Evolutionary conservation across 2,329 filamentous ascomycete species (phyloP).

Genomic region (Hymenoscyphus albidus): DNA sequence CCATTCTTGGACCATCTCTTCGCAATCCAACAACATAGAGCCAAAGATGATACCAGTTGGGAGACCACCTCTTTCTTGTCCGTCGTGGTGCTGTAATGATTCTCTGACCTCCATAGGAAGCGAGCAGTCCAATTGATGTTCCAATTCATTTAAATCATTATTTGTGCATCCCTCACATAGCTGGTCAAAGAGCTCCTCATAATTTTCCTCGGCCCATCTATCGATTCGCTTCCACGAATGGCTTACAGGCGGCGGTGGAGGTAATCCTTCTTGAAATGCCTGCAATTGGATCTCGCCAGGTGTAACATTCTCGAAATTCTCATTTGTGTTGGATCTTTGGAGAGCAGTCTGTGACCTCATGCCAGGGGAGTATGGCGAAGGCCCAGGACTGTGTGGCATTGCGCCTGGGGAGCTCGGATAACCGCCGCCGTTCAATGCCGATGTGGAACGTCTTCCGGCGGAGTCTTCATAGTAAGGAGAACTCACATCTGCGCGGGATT

Average conservation of each 20-base stretch:
- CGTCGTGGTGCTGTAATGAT: slow-evolving; percentile 85
- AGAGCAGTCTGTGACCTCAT: slow-evolving; percentile 74
- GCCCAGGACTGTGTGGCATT: slow-evolving; percentile 51
- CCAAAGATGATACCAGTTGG: slow-evolving; percentile 93
- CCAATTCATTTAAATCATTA: slow-evolving; percentile 95
- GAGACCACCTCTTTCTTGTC: slow-evolving; percentile 88
- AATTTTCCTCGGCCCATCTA: slow-evolving; percentile 89
- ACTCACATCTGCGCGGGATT: slow-evolving; percentile 81
- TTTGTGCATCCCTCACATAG: slow-evolving; percentile 85
- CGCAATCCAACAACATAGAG: slow-evolving; percentile 93
- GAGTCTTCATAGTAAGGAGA: slow-evolving; percentile 72
- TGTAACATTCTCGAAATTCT: slow-evolving; percentile 66
- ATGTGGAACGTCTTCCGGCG: slow-evolving; percentile 47
- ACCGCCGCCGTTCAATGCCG: slow-evolving; percentile 51
- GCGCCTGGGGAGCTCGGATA: slow-evolving; percentile 43
- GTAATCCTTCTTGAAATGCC: slow-evolving; percentile 85
- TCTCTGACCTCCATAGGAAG: slow-evolving; percentile 91
- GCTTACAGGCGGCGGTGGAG: slow-evolving; percentile 78
- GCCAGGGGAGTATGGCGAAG: slow-evolving; percentile 83
- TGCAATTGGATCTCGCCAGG: slow-evolving; percentile 93
- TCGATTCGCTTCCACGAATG: slow-evolving; percentile 97
- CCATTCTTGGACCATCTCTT: slow-evolving; percentile 98
- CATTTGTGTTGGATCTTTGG: slow-evolving; percentile 56
- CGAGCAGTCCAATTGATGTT: slow-evolving; percentile 92
- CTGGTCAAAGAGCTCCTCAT: slow-evolving; percentile 90